phyloP scores from a whole-genome alignment of 2,329 filamentous ascomycete genomes.

The Chalaropsis thielavioides region DNA sequence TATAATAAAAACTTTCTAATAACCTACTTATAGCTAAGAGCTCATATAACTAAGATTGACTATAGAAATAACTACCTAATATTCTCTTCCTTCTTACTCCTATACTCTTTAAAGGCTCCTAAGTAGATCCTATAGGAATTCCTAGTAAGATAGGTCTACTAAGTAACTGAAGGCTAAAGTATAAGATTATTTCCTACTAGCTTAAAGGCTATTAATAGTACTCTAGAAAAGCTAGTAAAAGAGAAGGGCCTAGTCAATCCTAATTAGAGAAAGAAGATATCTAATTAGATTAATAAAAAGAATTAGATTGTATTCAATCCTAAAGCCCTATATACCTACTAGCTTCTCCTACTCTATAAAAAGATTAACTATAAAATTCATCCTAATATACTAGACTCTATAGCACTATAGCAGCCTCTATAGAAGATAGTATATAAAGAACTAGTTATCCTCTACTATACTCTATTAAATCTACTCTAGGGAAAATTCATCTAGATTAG shows the following conservation, averaged over 20 bases:
- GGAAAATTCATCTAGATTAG: not conserved
- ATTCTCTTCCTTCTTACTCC: too few species aligned
- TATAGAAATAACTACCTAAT: too few species aligned
- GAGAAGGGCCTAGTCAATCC: not conserved
- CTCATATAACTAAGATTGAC: too few species aligned
- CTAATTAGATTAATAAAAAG: not conserved
- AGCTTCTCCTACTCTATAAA: not conserved
- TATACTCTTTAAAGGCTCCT: too few species aligned
- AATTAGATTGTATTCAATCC: not conserved
- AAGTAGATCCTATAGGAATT: too few species aligned
- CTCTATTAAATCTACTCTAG: not conserved
- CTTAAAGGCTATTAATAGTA: not conserved
- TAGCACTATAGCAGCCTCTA: not conserved
- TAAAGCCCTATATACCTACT: not conserved
- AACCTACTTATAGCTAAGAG: not conserved
- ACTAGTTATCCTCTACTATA: too few species aligned
- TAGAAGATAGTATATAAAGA: not conserved
- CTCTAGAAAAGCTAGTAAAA: too few species aligned
- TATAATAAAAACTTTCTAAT: too few species aligned
- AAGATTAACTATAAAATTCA: not conserved
- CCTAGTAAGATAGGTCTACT: not conserved
- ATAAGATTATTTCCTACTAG: not conserved
- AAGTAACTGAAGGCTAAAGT: not conserved
- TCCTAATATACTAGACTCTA: too few species aligned
- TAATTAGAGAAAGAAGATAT: not conserved